phyloP scores from a whole-genome alignment of 2,329 filamentous ascomycete species.

The Cladosporium sp. region DNA sequence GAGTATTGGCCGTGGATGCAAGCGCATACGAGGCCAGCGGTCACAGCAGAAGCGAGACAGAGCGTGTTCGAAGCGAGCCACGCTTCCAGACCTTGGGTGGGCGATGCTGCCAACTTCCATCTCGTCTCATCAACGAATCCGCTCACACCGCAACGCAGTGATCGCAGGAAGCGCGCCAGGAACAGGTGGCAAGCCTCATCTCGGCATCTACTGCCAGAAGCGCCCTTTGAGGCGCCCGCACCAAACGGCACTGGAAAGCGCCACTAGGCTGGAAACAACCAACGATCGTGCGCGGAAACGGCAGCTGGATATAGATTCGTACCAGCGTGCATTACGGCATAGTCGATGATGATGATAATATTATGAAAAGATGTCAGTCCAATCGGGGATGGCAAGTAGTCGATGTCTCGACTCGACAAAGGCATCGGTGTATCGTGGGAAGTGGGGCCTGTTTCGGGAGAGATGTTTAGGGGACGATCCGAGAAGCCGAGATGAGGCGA shows the following conservation, averaged over 20 bases:
- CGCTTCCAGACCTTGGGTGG: not conserved
- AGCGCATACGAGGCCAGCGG: not conserved
- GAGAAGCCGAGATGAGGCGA: slow-evolving; percentile 8
- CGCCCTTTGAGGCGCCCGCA: not conserved
- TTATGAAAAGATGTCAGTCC: not conserved
- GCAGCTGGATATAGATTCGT: not conserved
- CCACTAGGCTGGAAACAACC: not conserved
- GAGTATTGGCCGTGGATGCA: not conserved
- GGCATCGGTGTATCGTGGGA: slow-evolving; percentile 9
- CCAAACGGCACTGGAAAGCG: not conserved
- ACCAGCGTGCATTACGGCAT: slow-evolving; percentile 1
- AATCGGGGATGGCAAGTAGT: slow-evolving; percentile 4
- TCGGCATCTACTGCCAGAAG: slow-evolving; percentile 2
- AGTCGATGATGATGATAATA: not conserved
- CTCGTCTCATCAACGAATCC: not conserved
- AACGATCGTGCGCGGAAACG: not conserved
- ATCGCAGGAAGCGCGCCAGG: not conserved
- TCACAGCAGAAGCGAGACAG: not conserved
- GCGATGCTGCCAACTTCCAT: not conserved
- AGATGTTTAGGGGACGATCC: slow-evolving; percentile 9
- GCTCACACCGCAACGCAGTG: not conserved
- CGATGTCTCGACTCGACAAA: slow-evolving; percentile 9
- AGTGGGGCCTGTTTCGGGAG: slow-evolving; percentile 12
- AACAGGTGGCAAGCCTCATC: not conserved
- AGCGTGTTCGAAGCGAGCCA: not conserved